phyloP scores from a whole-genome alignment of 2,329 filamentous ascomycete species.

The Cladorrhinum sp. region DNA sequence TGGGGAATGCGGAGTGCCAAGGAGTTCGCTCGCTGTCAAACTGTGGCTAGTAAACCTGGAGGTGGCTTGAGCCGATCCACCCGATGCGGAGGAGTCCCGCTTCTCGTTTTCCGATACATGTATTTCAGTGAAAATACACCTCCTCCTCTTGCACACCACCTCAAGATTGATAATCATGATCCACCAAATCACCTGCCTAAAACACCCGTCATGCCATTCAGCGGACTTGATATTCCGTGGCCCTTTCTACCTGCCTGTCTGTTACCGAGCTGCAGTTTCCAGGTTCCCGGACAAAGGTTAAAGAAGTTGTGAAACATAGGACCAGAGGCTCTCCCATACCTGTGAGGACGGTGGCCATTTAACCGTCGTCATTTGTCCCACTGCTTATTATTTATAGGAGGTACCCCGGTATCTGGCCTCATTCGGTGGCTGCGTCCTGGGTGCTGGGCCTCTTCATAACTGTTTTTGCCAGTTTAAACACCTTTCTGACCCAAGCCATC shows the following conservation, averaged over 20 bases:
- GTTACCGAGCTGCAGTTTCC: background rate
- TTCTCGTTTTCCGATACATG: background rate
- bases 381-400: conserved; percentile 9
- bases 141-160: background rate
- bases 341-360: background rate
- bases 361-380: background rate
- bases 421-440: conserved; percentile 1
- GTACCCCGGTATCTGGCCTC: background rate
- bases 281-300: background rate
- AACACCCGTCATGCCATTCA: background rate
- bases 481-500: background rate
- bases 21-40: background rate
- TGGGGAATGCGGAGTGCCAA: conserved; percentile 7
- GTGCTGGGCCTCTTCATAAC: background rate
- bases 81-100: background rate
- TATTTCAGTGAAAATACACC: background rate
- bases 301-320: background rate
- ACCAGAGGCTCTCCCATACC: background rate
- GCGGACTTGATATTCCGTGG: background rate
- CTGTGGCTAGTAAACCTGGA: conserved; percentile 1
- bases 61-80: background rate
- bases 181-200: background rate
- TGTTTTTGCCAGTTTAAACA: background rate
- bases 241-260: background rate
- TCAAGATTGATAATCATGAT: background rate